Evolutionary conservation across 2,329 filamentous ascomycete genomes (phyloP).

Genomic region (Orbilia oligospora): DNA sequence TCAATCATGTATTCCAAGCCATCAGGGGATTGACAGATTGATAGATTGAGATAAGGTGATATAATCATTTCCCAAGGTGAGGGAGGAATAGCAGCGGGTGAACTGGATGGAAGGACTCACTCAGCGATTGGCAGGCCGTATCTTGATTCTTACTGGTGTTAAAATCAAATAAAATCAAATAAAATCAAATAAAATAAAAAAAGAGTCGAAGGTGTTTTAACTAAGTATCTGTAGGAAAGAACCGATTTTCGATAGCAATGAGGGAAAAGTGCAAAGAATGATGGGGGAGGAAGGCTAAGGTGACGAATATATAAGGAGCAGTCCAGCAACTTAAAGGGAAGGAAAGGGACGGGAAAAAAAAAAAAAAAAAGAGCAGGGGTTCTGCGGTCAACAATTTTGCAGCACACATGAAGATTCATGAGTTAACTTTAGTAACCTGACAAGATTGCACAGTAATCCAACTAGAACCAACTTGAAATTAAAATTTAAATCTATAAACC

Average conservation of each 20-base stretch:
- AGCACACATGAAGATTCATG: too few species aligned
- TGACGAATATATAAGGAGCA: conserved; percentile 10
- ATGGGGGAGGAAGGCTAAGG: not conserved
- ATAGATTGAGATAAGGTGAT: conserved; percentile 58
- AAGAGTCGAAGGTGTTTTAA: too few species aligned
- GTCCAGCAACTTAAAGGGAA: not conserved
- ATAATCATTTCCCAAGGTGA: conserved; percentile 58
- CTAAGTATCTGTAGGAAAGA: not conserved
- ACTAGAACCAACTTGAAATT: too few species aligned
- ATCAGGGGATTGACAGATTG: conserved; percentile 61
- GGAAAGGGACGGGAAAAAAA: too few species aligned
- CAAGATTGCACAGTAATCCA: too few species aligned
- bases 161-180: too few species aligned
- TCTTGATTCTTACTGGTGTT: too few species aligned
- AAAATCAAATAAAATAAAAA: too few species aligned
- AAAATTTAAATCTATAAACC: too few species aligned
- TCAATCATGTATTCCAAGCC: conserved; percentile 57
- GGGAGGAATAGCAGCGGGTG: not conserved
- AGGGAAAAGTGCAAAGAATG: not conserved
- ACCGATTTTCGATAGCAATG: not conserved
- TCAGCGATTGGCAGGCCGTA: not conserved
- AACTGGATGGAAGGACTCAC: conserved; percentile 13
- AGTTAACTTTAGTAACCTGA: too few species aligned
- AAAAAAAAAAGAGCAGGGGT: too few species aligned
- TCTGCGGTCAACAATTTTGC: too few species aligned